Conservation (phyloP, 352 stramenopile genomes). For the Globisporangium spiculum region DNA sequence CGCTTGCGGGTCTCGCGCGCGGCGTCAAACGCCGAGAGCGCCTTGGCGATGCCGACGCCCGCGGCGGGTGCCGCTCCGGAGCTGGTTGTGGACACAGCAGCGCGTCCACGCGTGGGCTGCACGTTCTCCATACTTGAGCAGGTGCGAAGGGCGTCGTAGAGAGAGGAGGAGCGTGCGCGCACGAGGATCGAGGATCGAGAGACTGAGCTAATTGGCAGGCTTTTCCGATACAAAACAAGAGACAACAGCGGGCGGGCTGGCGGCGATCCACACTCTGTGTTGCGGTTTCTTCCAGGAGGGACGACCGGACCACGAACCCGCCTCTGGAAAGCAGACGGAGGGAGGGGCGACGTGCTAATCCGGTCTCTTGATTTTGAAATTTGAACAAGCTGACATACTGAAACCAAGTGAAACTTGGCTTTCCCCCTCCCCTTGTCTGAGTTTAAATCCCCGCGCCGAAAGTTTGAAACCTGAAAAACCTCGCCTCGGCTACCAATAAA, state of each 20-base stretch:
- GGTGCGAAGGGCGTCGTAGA: constrained; percentile 3
- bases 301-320: constrained; percentile 19
- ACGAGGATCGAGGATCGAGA: background rate
- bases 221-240: constrained; percentile 20
- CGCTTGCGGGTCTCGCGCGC: constrained; percentile 53
- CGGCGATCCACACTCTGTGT: background rate
- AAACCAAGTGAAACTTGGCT: constrained; percentile 24
- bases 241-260: background rate
- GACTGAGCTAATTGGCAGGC: constrained; percentile 4
- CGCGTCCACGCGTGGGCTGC: constrained; percentile 9
- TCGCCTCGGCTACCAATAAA: background rate
- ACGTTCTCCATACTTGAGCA: constrained; percentile 18
- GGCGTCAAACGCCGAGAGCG: constrained; percentile 16
- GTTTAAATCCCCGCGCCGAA: constrained; percentile 15
- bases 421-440: constrained; percentile 6
- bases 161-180: constrained; percentile 11
- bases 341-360: constrained; percentile 23
- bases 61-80: background rate
- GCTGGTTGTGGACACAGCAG: background rate
- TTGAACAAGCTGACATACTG: constrained; percentile 29
- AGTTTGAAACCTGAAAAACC: background rate
- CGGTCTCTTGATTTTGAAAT: constrained; percentile 26
- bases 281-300: constrained; percentile 6
- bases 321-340: background rate
- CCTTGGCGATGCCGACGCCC: constrained; percentile 14